Base-by-base conservation (phyloP, 805 yeast species). In the Wickerhamiella spandovensis region DNA sequence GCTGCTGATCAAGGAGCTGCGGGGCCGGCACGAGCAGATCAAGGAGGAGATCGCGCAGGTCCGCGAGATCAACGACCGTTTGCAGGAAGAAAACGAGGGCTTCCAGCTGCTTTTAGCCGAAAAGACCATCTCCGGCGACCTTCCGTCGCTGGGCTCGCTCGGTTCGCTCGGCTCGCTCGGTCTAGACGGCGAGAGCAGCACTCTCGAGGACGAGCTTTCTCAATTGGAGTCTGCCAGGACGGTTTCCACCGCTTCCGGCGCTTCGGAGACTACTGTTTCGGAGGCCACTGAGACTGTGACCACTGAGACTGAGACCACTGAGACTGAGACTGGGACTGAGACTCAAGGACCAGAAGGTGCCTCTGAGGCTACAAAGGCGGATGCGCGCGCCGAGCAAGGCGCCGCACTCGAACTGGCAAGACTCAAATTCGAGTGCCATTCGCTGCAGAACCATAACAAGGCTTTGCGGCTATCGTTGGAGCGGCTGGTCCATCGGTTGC, bases 51-150 rank as follows among this genome's bases (percentile, higher is more conserved):
- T 84, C 74, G 57, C 86, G 66, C 43, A 76, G 62, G 41, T 73
- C 72, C 43, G 84, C 68, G 37, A 89, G 69, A 48, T 81, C 83
- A 9, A 73, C 65, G 1, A 92, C 74, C 2, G 66, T 3, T 58
- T 66, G 8, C 54, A 53, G 48, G 66, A 64, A 47, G 68, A 64
- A 51, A 66, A 64, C 53, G 67, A 66, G 47, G 53, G 55, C 35
- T 60, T 64, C 51, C 68, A 64, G 53, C 47, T 60, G 47, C 53
- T 66, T 32, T 52, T 66, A 9, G 61, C 66, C 15, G 67, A 64
- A 46, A 63, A 58, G 47, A 61, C 67, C 7, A 58, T 66, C 21
- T 43, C 51, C 1, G 62, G 61, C n/a, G 49, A 51, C 4, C 41
- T 51, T 20, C 15, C 22, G 15, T 7, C 7, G 39, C 6, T 13